A percentile compares a stretch with the other conserved stretches of the same genome.
phyloP scores from a whole-genome alignment of 2,329 filamentous ascomycete genomes.

The Westerdykella sp. region DNA sequence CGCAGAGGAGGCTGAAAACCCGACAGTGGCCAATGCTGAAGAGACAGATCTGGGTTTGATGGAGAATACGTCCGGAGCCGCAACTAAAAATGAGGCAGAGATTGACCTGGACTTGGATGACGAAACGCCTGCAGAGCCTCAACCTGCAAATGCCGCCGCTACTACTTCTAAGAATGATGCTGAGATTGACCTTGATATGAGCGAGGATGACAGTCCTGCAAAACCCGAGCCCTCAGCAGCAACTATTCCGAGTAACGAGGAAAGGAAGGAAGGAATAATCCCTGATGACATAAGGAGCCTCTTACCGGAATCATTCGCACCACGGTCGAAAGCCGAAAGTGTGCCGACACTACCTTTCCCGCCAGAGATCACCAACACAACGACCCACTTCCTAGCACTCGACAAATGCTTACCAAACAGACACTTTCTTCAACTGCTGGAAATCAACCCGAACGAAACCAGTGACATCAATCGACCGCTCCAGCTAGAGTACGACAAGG shows the following conservation, averaged over 20 bases:
- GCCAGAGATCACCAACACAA: constrained; percentile 65
- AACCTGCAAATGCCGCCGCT: neutral
- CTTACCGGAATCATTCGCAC: constrained; percentile 67
- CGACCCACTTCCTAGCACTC: constrained; percentile 78
- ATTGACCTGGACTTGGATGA: constrained; percentile 57
- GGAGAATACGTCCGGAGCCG: neutral
- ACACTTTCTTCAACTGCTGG: constrained; percentile 74
- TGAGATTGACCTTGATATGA: constrained; percentile 40
- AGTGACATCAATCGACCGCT: constrained; percentile 43
- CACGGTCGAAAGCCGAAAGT: constrained; percentile 12
- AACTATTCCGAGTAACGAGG: constrained; percentile 6
- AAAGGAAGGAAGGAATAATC: constrained; percentile 45
- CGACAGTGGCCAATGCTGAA: neutral
- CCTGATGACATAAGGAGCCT: constrained; percentile 63
- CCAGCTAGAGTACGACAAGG: constrained; percentile 73
- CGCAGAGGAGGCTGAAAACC: constrained; percentile 12
- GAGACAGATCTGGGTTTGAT: neutral
- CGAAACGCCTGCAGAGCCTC: constrained; percentile 30
- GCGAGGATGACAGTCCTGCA: constrained; percentile 23
- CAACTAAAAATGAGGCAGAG: constrained; percentile 57
- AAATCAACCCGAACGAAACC: constrained; percentile 32
- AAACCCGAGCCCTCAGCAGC: constrained; percentile 5
- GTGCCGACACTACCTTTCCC: constrained; percentile 53
- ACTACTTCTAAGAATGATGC: constrained; percentile 21
- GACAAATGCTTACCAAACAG: constrained; percentile 82